Percentiles rank a stretch among this genome's conserved stretches.
Conservation (phyloP, 768 basidiomycete genomes). For the Ramaria rubella region DNA sequence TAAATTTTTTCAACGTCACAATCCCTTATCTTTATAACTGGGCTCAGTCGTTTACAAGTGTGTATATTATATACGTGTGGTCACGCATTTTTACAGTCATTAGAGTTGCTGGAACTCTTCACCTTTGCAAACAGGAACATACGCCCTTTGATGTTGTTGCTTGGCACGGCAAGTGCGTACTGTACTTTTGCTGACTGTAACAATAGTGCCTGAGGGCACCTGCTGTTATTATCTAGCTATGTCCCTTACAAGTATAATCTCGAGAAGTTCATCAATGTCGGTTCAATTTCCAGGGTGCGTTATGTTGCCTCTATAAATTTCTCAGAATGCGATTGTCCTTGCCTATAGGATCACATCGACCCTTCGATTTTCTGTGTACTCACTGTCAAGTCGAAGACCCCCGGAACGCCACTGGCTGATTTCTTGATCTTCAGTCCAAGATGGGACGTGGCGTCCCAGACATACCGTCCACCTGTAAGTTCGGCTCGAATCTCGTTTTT, state of each 20-base stretch:
- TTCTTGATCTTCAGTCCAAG: slow-evolving; percentile 58
- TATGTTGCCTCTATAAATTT: no score
- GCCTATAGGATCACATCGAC: slow-evolving; percentile 56
- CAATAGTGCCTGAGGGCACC: no score
- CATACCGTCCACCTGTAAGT: slow-evolving; percentile 55
- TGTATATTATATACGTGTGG: not conserved
- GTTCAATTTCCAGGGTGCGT: slow-evolving; percentile 44
- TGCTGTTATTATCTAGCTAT: no score
- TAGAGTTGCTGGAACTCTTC: slow-evolving; percentile 50
- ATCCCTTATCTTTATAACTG: not conserved
- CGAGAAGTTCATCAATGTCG: slow-evolving; percentile 57
- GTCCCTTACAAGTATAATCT: slow-evolving; percentile 62
- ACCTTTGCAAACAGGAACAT: slow-evolving; percentile 49
- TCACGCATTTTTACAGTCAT: no score
- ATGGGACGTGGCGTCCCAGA: slow-evolving; percentile 55
- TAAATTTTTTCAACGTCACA: not conserved
- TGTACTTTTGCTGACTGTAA: slow-evolving; percentile 14
- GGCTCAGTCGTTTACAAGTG: slow-evolving; percentile 47
- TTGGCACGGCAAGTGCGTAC: slow-evolving; percentile 57
- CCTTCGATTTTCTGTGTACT: slow-evolving; percentile 65
- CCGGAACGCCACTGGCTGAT: slow-evolving; percentile 52
- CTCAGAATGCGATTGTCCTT: not conserved
- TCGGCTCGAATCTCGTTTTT: not conserved
- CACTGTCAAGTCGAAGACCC: slow-evolving; percentile 56
- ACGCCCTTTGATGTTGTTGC: slow-evolving; percentile 71